Evolutionary conservation across 176 grass and related monocot genomes (phyloP), one percentile per base, ranked within the genome.

Genomic region (Ampelocalamus luodianensis): DNA sequence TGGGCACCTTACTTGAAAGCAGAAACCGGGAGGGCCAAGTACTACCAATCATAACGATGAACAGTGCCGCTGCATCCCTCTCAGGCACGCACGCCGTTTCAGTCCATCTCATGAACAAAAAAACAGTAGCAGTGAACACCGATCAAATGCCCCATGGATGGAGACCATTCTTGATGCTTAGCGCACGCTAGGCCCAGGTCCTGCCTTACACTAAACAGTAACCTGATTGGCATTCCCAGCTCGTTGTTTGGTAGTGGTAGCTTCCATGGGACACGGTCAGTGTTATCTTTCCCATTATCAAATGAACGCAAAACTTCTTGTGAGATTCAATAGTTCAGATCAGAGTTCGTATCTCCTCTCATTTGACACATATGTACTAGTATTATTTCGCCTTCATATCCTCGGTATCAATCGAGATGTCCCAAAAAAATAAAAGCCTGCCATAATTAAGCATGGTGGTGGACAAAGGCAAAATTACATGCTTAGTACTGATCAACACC

Each of bases 11-110:
- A 59, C 59, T 43, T 46, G 5, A 67, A 74, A 68, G 63, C 32
- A 40, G 8, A 77, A 17, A 87, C 37, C 0, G 15, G 8, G 18
- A 39, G 61, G 37, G 46, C 70, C 3, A 34, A 48, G 71, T 8
- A 49, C 62, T 5, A 26, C 46, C n/a, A 55, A 74, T 65, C 56
- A 72, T 61, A 13, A 43, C 16, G 1, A 67, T 20, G 50, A 43
- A 65, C 20, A 74, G 46, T 67, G 26, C 20, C 20, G 6, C 29
- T 74, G 69, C 69, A 67, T 34, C 58, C 15, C n/a, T 43, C 76
- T 16, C 29, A 79, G 62, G 72, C 72, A 84, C 43, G 46, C 48
- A 18, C 26, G 36, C 34, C 36, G 22, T 70, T 70, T 65, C 65
- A 29, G 65, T 54, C 36, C 50, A 71, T 74, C 70, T 65, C 27